Evolutionary conservation across 2,329 filamentous ascomycete species (phyloP).

Genomic region (Sporothrix humicola): DNA sequence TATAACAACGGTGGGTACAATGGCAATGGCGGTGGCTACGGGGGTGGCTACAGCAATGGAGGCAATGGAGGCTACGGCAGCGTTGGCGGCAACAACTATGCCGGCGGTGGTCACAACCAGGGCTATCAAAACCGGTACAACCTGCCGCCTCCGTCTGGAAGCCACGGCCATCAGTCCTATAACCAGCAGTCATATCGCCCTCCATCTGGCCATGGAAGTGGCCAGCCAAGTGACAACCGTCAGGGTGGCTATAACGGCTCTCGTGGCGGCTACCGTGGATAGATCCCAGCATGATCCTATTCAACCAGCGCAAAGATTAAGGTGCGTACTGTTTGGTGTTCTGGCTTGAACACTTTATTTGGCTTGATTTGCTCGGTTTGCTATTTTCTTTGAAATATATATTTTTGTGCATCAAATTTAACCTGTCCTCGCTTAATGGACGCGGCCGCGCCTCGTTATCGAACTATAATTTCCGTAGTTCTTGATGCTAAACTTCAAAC

Average conservation of each 20-base stretch:
- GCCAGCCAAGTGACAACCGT: conserved; percentile 33
- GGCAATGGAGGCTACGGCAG: conserved; percentile 1
- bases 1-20: conserved; percentile 17
- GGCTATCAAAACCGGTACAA: conserved; percentile 32
- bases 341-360: background rate
- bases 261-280: conserved; percentile 7
- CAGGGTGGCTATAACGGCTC: background rate
- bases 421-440: too few relatives aligned
- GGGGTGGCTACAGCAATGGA: conserved; percentile 12
- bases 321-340: too few relatives aligned
- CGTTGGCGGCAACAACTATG: background rate
- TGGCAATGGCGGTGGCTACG: conserved; percentile 23
- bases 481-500: too few relatives aligned
- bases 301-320: background rate
- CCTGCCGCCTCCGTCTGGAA: conserved; percentile 30
- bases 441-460: too few relatives aligned
- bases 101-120: conserved; percentile 21
- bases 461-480: too few relatives aligned
- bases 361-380: background rate
- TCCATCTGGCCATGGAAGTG: conserved; percentile 38
- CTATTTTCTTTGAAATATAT: too few relatives aligned
- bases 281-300: background rate
- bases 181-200: conserved; percentile 34
- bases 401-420: too few relatives aligned
- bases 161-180: conserved; percentile 7